These are phyloP conservation scores for Henckelia pumila DNA, from an alignment of 257 asterid species.

Conservation along the genomic window DNA sequence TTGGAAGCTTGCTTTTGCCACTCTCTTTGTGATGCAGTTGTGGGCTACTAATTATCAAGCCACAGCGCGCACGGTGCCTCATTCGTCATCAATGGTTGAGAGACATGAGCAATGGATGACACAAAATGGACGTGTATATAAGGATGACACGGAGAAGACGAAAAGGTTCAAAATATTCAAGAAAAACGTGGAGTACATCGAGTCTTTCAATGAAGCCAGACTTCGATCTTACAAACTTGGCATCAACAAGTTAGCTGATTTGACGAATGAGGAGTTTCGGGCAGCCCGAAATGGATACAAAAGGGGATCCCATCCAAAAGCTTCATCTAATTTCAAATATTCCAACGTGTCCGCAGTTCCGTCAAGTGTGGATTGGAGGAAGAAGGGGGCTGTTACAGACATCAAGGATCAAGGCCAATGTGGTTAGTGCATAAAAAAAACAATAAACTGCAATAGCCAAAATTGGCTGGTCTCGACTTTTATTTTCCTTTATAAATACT, in stretches of 20 bases:
- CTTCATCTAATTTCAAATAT: too few species aligned
- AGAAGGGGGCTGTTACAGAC: slow-evolving; percentile 9
- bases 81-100: slow-evolving; percentile 1
- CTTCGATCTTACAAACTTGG: not conserved
- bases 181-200: not conserved
- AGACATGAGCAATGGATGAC: slow-evolving; percentile 24
- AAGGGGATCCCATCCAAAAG: not conserved
- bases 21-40: not conserved
- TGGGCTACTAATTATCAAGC: not conserved
- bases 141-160: slow-evolving; percentile 4
- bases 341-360: too few species aligned
- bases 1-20: not conserved
- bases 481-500: not conserved
- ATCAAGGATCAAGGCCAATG: slow-evolving; percentile 3
- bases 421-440: not conserved
- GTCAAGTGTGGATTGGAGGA: not conserved
- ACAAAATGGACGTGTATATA: slow-evolving; percentile 20
- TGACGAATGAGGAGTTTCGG: slow-evolving; percentile 21
- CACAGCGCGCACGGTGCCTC: not conserved
- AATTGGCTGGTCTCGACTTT: not conserved
- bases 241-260: slow-evolving; percentile 18
- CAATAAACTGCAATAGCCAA: not conserved
- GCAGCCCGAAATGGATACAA: slow-evolving; percentile 13
- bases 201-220: slow-evolving; percentile 12
- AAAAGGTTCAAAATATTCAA: slow-evolving; percentile 6